These are phyloP conservation scores for Xylariaceae sp. DNA, from an alignment of 2,329 filamentous ascomycete genomes.

Conservation along the genomic window DNA sequence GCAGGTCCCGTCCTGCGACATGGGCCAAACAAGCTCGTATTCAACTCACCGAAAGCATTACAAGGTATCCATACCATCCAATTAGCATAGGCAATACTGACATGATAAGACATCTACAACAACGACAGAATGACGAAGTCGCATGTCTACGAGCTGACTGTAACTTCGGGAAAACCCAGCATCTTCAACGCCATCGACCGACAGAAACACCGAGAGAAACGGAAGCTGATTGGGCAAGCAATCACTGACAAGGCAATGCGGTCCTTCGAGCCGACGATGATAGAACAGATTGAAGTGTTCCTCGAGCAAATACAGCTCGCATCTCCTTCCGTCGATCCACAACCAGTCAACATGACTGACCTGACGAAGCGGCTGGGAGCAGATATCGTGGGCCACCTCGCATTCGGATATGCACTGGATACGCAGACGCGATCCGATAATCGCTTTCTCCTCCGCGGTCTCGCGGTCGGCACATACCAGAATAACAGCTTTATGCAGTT, in stretches of 20 bases:
- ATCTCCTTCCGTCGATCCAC: no score
- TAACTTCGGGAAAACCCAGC: not conserved
- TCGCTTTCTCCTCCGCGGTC: constrained; percentile 5
- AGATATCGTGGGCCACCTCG: constrained; percentile 15
- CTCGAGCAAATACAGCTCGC: constrained; percentile 3
- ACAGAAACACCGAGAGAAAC: constrained; percentile 3
- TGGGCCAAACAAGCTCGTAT: constrained; percentile 14
- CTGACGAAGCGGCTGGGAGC: constrained; percentile 7
- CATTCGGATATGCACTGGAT: constrained; percentile 17
- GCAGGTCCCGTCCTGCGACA: constrained; percentile 12
- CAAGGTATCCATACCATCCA: constrained; percentile 5
- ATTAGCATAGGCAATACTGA: not conserved
- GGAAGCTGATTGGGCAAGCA: constrained; percentile 5
- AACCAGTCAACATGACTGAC: constrained; percentile 13
- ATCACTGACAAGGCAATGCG: constrained; percentile 15
- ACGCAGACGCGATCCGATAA: constrained; percentile 12
- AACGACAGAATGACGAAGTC: constrained; percentile 12
- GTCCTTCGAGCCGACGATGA: constrained; percentile 20
- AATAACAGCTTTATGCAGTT: constrained; percentile 17
- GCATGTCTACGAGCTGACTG: constrained; percentile 2
- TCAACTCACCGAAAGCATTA: constrained; percentile 6
- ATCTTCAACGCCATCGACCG: constrained; percentile 13
- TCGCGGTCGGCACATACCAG: constrained; percentile 6
- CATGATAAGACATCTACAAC: constrained; percentile 13
- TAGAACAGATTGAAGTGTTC: constrained; percentile 16